Percentiles rank a stretch among this genome's conserved stretches.
phyloP scores from a whole-genome alignment of 2,329 filamentous ascomycete species.

The Cucurbitaria berberidis region DNA sequence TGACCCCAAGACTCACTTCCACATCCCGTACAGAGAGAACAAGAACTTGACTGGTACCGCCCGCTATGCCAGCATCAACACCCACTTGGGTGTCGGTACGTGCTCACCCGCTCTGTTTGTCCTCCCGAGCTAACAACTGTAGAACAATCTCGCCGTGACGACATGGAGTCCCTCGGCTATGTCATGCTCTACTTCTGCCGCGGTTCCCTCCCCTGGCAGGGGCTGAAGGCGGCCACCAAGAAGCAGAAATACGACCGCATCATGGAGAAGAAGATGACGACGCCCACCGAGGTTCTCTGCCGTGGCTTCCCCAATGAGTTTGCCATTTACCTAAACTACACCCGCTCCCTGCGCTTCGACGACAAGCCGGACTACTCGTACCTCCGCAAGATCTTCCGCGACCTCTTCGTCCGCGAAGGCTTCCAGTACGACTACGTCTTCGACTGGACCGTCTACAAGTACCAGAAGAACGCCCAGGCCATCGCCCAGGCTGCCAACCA shows the following conservation, averaged over 20 bases:
- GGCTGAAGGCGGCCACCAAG: constrained; percentile 96
- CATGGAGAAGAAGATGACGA: constrained; percentile 99
- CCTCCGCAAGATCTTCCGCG: constrained; percentile 99
- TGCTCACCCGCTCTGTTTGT: not conserved
- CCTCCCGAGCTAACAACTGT: constrained; percentile 23
- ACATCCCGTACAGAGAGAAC: constrained; percentile 99
- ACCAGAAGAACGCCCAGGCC: constrained; percentile 98
- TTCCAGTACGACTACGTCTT: constrained; percentile 99
- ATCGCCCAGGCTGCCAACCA: constrained; percentile 80
- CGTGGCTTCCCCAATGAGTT: constrained; percentile 99
- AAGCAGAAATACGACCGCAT: constrained; percentile 99
- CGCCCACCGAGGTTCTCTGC: constrained; percentile 96
- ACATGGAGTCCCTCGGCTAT: constrained; percentile 98
- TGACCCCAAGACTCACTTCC: constrained; percentile 99
- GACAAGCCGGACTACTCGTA: constrained; percentile 99
- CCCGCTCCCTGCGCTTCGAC: constrained; percentile 95
- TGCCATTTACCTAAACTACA: constrained; percentile 99
- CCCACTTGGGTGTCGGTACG: constrained; percentile 89
- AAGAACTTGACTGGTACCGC: constrained; percentile 99
- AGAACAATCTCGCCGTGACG: constrained; percentile 98
- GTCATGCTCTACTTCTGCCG: constrained; percentile 99
- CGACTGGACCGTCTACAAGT: constrained; percentile 99
- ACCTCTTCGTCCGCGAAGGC: constrained; percentile 96
- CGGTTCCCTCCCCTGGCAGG: constrained; percentile 98
- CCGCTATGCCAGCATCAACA: constrained; percentile 98